These are phyloP conservation scores for Vaccinium corymbosum DNA, from an alignment of 148 eudicot genomes.

Conservation along the genomic window DNA sequence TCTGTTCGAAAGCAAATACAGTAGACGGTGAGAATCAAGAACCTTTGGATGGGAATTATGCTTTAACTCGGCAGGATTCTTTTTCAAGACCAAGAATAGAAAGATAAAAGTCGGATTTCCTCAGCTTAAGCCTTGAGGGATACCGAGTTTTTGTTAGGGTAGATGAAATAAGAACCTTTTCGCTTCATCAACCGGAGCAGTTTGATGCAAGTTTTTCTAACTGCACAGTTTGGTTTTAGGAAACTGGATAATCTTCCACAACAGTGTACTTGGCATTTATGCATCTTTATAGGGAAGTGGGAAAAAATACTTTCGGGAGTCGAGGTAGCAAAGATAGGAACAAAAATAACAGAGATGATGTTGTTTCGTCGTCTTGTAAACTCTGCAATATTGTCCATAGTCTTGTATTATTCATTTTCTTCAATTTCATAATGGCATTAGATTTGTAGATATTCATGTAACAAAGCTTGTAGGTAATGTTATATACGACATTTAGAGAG, in stretches of 20 bases:
- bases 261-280: not conserved
- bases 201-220: not conserved
- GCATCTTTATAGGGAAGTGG: not conserved
- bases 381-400: not conserved
- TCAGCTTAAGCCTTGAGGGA: slow-evolving; percentile 12
- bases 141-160: not conserved
- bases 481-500: not conserved
- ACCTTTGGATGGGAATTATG: slow-evolving; percentile 40
- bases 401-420: not conserved
- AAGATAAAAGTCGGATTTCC: not conserved
- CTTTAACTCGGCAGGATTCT: slow-evolving; percentile 71
- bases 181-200: not conserved
- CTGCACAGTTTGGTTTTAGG: not conserved
- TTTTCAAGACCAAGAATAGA: slow-evolving; percentile 25
- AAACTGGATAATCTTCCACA: not conserved
- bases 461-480: not conserved
- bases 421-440: not conserved
- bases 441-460: not conserved
- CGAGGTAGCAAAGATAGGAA: not conserved
- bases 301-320: not conserved
- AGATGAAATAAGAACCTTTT: not conserved
- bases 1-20: slow-evolving; percentile 60
- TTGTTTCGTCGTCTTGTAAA: not conserved
- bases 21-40: slow-evolving; percentile 30
- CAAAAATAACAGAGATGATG: not conserved